A percentile compares a stretch with the other conserved stretches of the same genome.
Evolutionary conservation across 257 asterid species (phyloP).

Genomic region (Solanum boliviense): DNA sequence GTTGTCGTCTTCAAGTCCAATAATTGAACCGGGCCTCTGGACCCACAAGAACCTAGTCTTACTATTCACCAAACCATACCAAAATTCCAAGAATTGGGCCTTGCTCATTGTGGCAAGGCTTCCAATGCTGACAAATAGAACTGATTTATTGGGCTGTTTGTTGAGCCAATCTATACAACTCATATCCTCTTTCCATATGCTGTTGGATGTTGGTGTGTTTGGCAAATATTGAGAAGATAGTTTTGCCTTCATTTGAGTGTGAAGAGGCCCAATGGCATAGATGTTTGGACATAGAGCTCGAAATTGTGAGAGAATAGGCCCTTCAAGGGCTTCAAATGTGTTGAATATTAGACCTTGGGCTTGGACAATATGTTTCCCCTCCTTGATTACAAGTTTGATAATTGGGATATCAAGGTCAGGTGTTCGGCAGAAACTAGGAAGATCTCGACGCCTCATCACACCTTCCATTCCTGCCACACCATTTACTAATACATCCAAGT

Average conservation of each 20-base stretch:
- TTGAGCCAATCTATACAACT: slow-evolving; percentile 14
- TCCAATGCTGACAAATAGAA: slow-evolving; percentile 20
- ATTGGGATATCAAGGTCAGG: neutral
- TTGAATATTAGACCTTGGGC: slow-evolving; percentile 12
- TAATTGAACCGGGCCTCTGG: neutral
- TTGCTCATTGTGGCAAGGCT: slow-evolving; percentile 7
- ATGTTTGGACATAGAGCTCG: neutral
- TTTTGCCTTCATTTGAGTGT: neutral
- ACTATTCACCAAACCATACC: slow-evolving; percentile 10
- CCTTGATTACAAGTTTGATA: neutral
- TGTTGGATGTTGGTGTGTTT: neutral
- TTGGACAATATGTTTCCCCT: slow-evolving; percentile 1
- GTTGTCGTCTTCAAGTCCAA: neutral
- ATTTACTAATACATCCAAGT: slow-evolving; percentile 1
- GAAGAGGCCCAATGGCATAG: slow-evolving; percentile 13
- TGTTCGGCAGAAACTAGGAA: slow-evolving; percentile 4
- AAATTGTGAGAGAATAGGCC: slow-evolving; percentile 1
- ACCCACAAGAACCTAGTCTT: slow-evolving; percentile 6
- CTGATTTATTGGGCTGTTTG: slow-evolving; percentile 5
- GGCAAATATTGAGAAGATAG: neutral
- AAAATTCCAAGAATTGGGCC: slow-evolving; percentile 6
- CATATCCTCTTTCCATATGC: slow-evolving; percentile 7
- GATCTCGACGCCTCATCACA: slow-evolving; percentile 8
- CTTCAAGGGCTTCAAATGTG: slow-evolving; percentile 11
- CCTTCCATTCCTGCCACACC: slow-evolving; percentile 10